These are phyloP conservation scores for Urochloa ruziziensis DNA, from an alignment of 176 grass and related monocot genomes.

Conservation along the genomic window DNA sequence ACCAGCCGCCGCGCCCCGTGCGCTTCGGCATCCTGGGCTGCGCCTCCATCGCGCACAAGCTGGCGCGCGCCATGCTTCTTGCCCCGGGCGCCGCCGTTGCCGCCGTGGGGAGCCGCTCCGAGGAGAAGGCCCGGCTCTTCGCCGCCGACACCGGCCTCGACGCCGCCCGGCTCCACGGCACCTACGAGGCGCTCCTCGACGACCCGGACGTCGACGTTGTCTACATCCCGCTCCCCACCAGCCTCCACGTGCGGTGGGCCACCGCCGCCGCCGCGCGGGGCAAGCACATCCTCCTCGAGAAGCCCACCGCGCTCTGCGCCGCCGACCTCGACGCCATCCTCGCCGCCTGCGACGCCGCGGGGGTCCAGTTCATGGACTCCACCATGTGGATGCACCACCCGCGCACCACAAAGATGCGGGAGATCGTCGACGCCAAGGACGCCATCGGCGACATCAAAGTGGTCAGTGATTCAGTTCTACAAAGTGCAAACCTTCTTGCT, in stretches of 20 bases:
- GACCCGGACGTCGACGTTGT: constrained; percentile 69
- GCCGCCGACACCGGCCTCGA: constrained; percentile 56
- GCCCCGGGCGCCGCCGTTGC: constrained; percentile 29
- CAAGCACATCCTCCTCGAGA: constrained; percentile 86
- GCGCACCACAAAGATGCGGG: constrained; percentile 71
- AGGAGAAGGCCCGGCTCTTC: constrained; percentile 65
- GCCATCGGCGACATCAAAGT: constrained; percentile 49
- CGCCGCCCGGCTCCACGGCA: constrained; percentile 33
- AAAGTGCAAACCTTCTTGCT: neutral
- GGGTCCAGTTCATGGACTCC: constrained; percentile 81
- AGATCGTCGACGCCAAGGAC: constrained; percentile 40
- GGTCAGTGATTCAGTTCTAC: constrained; percentile 34
- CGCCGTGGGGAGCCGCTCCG: constrained; percentile 56
- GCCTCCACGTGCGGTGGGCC: constrained; percentile 69
- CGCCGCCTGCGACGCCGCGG: constrained; percentile 42
- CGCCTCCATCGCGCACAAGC: constrained; percentile 74
- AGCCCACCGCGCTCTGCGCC: constrained; percentile 72
- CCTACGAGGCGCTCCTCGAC: constrained; percentile 74
- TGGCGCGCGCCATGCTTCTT: constrained; percentile 61
- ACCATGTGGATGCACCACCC: constrained; percentile 97
- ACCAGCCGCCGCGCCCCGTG: constrained; percentile 28
- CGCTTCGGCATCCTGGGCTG: constrained; percentile 81
- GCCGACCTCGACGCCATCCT: constrained; percentile 68
- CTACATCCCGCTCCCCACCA: constrained; percentile 78
- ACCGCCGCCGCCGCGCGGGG: constrained; percentile 50